These are phyloP conservation scores for Venturia aucupariae DNA, from an alignment of 2,329 filamentous ascomycete genomes.

Conservation along the genomic window DNA sequence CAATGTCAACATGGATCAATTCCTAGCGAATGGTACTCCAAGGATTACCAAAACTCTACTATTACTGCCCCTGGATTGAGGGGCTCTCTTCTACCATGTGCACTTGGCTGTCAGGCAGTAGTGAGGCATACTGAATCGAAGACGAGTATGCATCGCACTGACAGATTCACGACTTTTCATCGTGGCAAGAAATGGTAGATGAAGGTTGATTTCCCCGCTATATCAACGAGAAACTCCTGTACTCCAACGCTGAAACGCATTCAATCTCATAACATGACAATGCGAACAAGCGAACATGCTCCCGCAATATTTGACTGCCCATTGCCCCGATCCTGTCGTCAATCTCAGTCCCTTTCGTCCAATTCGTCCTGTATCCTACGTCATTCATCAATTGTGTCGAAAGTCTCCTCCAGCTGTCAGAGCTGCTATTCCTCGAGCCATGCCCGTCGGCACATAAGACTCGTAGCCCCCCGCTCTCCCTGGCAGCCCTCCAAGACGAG, in stretches of 20 bases:
- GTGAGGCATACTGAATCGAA: background rate
- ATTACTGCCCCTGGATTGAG: too few relatives aligned
- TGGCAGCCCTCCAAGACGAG: background rate
- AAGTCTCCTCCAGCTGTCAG: constrained; percentile 9
- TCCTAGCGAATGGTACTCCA: too few relatives aligned
- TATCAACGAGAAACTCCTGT: background rate
- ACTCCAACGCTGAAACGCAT: background rate
- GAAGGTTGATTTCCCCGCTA: background rate
- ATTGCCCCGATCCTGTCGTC: background rate
- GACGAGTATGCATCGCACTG: background rate
- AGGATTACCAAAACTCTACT: too few relatives aligned
- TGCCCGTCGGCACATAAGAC: background rate
- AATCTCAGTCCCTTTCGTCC: background rate
- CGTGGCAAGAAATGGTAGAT: background rate
- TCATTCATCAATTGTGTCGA: constrained; percentile 1
- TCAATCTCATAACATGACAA: background rate
- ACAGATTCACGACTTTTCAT: background rate
- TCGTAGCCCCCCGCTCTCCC: background rate
- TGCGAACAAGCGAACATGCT: background rate
- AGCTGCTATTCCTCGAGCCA: constrained; percentile 9
- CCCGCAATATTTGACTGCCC: background rate
- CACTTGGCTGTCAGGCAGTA: too few relatives aligned
- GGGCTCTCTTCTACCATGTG: too few relatives aligned
- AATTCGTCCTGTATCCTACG: background rate
- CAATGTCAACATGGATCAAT: too few relatives aligned